Evolutionary conservation across 148 eudicot genomes (phyloP), one percentile per base, ranked within the genome.

Genomic region (Polygonum maritimum): DNA sequence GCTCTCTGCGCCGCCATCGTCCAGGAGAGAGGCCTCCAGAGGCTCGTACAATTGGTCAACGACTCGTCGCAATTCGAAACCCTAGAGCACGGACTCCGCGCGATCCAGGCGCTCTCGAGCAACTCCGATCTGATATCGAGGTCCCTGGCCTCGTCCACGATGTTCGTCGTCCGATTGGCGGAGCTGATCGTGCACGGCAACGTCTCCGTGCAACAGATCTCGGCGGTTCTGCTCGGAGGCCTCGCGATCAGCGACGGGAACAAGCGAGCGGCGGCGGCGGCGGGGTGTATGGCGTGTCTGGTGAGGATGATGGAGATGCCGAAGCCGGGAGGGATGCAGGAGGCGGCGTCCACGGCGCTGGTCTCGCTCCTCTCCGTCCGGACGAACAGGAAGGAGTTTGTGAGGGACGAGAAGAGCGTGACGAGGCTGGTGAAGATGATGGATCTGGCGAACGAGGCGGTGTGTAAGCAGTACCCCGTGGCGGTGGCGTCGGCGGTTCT

Each of bases 271-370:
- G 77, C 84, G n/a, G 78, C 80, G 4, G 77, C 83, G 10, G 75
- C 80, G 5, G 79, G 88, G 2, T 90, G 88, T 79, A 88, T 88
- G 84, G 81, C 81, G 4, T 71, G 84, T 22, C 74, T 90, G 69
- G 79, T 90, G 83, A 88, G 82, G 80, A 79, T 88, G 73, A 88
- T 90, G 88, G 94, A 90, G 75, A 69, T 78, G 22, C 81, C 86
- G 15, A 90, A 90, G 80, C 93, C 89, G 0, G 91, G 84, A 11
- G 89, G 91, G 3, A 60, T 89, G 40, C 89, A 83, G 65, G 89
- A 84, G 14, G 84, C 79, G 11, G 89, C 83, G 1, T 60, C 87
- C 19, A 78, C 71, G 63, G 88, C 88, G 13, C 69, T 89, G 67
- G 76, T 82, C 0, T 79, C 83, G 48, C 73, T 89, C 60, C 73